Percentiles rank a stretch among this genome's conserved stretches.
Conservation (phyloP, 2,329 filamentous ascomycete species). For the Hortaea werneckii region DNA sequence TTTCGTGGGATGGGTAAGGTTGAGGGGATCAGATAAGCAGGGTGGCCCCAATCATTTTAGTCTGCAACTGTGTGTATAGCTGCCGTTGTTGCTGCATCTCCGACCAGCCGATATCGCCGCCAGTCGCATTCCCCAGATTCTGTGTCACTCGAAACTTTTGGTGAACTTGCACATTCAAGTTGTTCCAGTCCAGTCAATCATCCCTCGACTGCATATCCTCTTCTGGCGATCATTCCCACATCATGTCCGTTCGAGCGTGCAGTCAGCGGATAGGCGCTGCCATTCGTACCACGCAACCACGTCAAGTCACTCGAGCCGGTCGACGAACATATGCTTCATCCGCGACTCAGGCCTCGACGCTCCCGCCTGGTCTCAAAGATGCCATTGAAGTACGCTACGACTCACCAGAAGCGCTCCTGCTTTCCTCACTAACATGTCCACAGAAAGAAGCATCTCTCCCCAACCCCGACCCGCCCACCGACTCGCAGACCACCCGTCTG, state of each 20-base stretch:
- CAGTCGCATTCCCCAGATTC: background rate
- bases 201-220: background rate
- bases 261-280: slow-evolving; percentile 14
- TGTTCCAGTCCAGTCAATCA: background rate
- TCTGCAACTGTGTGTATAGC: no score
- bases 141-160: background rate
- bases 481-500: slow-evolving; percentile 65
- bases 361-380: slow-evolving; percentile 31
- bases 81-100: background rate
- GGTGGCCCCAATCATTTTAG: no score
- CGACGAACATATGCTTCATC: slow-evolving; percentile 27
- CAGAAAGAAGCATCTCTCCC: slow-evolving; percentile 44
- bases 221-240: background rate
- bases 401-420: background rate
- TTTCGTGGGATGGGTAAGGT: no score
- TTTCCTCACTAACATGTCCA: background rate
- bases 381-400: slow-evolving; percentile 29
- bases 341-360: slow-evolving; percentile 30
- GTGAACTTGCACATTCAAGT: background rate
- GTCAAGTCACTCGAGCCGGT: slow-evolving; percentile 2
- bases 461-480: slow-evolving; percentile 61
- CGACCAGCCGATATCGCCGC: background rate
- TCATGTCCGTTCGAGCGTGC: slow-evolving; percentile 14
- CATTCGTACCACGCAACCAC: slow-evolving; percentile 6
- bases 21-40: no score